Evolutionary conservation across 2,329 filamentous ascomycete species (phyloP), one percentile per base, ranked within the genome.

Genomic region (Plectosphaerella plurivora): DNA sequence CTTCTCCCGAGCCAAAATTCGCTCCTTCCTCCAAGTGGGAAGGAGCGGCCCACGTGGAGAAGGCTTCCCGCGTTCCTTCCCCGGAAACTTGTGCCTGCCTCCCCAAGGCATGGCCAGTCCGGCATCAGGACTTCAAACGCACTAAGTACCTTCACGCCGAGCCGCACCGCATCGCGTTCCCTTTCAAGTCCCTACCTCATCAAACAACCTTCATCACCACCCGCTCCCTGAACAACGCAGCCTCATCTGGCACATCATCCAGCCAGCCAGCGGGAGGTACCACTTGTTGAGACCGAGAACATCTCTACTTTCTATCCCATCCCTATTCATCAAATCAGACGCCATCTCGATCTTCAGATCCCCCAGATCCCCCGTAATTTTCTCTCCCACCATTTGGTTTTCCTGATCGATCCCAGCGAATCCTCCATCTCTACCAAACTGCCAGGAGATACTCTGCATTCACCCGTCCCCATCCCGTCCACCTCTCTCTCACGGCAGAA

Each of bases 41-140:
- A 33, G 28, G 28, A 18, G 20, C 45, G 20, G 25, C 49, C 46
- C 36, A 15, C 28, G 39, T 37, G 39, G 24, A 47, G 45, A 39
- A 15, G 44, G 33, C 22, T 28, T 33, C 4, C 3, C 28, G 8
- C 28, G 28, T 12, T 33, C 28, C 7, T 33, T 33, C 28, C 28
- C 28, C 28, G 28, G 28, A 12, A 10, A 9, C 28, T 33, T 11
- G 25, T 28, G 28, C 45, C 25, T 47, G 45, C 45, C 45, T 35
- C 45, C 11, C n/a, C n/a, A 47, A 35, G n/a, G 22, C 16, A 7
- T 5, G 5, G 16, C 41, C 16, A 20, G 25, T 9, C 16, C 12
- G n/a, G 6, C 35, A 15, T 11, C 45, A 47, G n/a, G 28, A 16
- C 15, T 39, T 47, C 35, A 53, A 47, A 55, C 42, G 53, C 53